These are phyloP conservation scores for Mucor racemosus DNA, from an alignment of 371 early-diverging fungal genomes.

Conservation along the genomic window DNA sequence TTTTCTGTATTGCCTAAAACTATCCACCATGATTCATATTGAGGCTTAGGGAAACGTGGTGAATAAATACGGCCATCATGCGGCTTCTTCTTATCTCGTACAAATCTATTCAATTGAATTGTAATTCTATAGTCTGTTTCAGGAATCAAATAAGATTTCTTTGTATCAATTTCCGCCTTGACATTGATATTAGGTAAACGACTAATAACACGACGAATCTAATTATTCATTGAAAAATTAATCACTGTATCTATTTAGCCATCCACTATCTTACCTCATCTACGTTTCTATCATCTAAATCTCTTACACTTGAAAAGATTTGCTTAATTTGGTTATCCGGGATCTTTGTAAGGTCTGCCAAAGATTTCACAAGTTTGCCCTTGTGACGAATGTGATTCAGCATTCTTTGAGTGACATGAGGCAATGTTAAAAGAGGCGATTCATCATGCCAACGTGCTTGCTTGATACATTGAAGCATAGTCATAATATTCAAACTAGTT, in stretches of 20 bases:
- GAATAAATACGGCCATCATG: slow-evolving; percentile 72
- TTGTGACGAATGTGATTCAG: slow-evolving; percentile 38
- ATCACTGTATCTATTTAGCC: no score
- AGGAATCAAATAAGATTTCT: slow-evolving; percentile 50
- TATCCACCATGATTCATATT: slow-evolving; percentile 92
- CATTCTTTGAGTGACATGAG: slow-evolving; percentile 60
- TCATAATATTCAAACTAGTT: slow-evolving; percentile 71
- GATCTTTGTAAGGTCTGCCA: slow-evolving; percentile 53
- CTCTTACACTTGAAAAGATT: slow-evolving; percentile 54
- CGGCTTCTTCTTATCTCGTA: slow-evolving; percentile 30
- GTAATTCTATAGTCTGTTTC: slow-evolving; percentile 57
- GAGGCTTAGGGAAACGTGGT: slow-evolving; percentile 87
- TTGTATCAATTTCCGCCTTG: slow-evolving; percentile 39
- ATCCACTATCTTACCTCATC: slow-evolving; percentile 37
- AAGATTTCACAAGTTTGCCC: slow-evolving; percentile 43
- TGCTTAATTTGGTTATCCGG: slow-evolving; percentile 54
- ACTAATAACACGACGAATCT: slow-evolving; percentile 62
- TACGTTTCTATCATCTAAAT: slow-evolving; percentile 39
- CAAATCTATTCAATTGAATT: slow-evolving; percentile 46
- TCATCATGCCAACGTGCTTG: slow-evolving; percentile 86
- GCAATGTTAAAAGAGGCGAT: slow-evolving; percentile 74
- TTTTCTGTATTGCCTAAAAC: slow-evolving; percentile 70
- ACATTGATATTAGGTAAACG: slow-evolving; percentile 66
- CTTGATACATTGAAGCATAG: slow-evolving; percentile 85
- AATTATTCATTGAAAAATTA: neutral